These are phyloP conservation scores for Rhodotorula toruloides DNA, from an alignment of 768 basidiomycete species.

Conservation along the genomic window DNA sequence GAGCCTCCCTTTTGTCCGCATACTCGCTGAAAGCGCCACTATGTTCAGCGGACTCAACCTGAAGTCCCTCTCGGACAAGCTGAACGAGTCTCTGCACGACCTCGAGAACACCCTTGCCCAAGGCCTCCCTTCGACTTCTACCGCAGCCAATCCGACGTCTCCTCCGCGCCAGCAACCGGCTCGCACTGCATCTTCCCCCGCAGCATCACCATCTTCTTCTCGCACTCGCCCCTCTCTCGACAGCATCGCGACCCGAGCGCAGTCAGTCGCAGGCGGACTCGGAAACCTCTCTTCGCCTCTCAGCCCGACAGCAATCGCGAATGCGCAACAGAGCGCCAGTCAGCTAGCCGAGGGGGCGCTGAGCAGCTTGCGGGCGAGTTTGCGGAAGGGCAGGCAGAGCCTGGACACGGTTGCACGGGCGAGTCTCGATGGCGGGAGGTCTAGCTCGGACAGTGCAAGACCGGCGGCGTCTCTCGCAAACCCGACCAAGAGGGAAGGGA, in stretches of 20 bases:
- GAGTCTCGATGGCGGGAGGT: conserved; percentile 4
- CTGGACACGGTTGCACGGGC: conserved; percentile 12
- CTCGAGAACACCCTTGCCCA: conserved; percentile 24
- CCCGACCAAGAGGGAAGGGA: background rate
- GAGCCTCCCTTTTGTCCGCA: too few relatives aligned
- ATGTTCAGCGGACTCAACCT: conserved; percentile 31
- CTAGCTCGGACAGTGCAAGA: too few relatives aligned
- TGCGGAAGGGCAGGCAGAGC: conserved; percentile 49
- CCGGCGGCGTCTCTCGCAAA: too few relatives aligned
- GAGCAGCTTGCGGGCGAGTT: conserved; percentile 61
- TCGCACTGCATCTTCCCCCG: background rate
- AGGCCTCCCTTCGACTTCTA: background rate
- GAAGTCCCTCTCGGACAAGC: conserved; percentile 19
- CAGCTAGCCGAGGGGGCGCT: conserved; percentile 62
- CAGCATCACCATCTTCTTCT: background rate
- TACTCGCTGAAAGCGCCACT: background rate
- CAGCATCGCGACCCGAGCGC: too few relatives aligned
- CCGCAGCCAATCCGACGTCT: background rate
- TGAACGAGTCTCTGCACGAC: conserved; percentile 23
- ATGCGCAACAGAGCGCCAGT: conserved; percentile 47
- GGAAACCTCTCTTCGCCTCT: background rate
- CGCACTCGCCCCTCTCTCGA: conserved; percentile 6
- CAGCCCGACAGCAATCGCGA: conserved; percentile 5
- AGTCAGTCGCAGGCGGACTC: background rate
- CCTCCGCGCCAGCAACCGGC: background rate